Evolutionary conservation across 257 asterid species (phyloP), one percentile per base, ranked within the genome.

Genomic region (Scutellaria galericulata): DNA sequence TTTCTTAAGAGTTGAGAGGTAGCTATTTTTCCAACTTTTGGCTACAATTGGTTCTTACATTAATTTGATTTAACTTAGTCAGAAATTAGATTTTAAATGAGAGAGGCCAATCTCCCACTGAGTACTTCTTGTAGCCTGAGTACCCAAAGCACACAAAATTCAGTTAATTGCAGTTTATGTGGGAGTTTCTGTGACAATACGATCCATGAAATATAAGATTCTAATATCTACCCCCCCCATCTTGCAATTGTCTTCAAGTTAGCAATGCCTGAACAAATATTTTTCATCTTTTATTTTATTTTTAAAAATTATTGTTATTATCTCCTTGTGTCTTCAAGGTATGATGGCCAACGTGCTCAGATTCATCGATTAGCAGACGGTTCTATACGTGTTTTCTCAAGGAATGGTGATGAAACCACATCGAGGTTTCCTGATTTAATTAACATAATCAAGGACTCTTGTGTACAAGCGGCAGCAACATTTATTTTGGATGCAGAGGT

Each of bases 341-440:
- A 92, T 81, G 98, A 92, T 81, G 98, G 98, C 79, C 98, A 92
- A 79, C 92, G 98, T 74, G 98, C 95, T 71, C 97, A 90, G 66
- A 86, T 92, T 70, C 98, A 92, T 84, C 78, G 87, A 84, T 73
- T 84, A 39, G 75, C 77, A 56, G 93, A 87, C 83, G 95, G 98
- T 67, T 87, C 95, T 41, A 44, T 92, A 62, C 93, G 72, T 64
- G 81, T 92, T 66, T 92, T 87, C 81, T 92, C 98, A 22, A 84
- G 98, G 75, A 90, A 90, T 79, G 98, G 98, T 75, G 96, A 90
- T 77, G 96, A 92, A 78, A 87, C 96, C 71, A 88, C 98, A 46
- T 78, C 81, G 15, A 87, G 82, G 73, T 92, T 90, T 77, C 98
- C 98, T 70, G 98, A 92, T 83, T 55, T 92, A 81, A 63, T 88